phyloP scores from a whole-genome alignment of 441 rosid species.

The Croton laevigatus region DNA sequence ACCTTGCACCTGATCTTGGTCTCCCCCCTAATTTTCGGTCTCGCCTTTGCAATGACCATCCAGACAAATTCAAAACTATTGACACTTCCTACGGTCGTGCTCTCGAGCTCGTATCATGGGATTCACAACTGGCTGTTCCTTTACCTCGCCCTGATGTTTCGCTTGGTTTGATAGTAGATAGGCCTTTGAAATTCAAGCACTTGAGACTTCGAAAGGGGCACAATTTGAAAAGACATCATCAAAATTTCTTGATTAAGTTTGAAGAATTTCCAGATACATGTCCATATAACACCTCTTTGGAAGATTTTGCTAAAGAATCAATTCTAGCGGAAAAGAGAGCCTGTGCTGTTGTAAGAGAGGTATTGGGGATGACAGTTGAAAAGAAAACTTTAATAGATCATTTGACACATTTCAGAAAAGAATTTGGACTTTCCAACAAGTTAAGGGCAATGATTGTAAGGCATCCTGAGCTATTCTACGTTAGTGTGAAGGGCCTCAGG shows the following conservation, averaged over 20 bases:
- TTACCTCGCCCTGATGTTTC: conserved; percentile 38
- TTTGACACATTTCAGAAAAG: conserved; percentile 83
- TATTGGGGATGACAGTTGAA: conserved; percentile 65
- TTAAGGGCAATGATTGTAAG: conserved; percentile 68
- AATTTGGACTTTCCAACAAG: conserved; percentile 68
- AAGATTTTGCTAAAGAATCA: conserved; percentile 49
- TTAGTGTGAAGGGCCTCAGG: conserved; percentile 73
- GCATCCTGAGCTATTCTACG: conserved; percentile 83
- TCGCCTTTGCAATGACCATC: conserved; percentile 75
- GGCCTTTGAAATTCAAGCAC: conserved; percentile 78
- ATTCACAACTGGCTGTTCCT: conserved; percentile 50
- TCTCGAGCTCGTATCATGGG: conserved; percentile 81
- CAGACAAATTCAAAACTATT: conserved; percentile 63
- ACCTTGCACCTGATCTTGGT: conserved; percentile 82
- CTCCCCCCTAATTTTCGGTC: conserved; percentile 84
- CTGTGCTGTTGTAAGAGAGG: conserved; percentile 67
- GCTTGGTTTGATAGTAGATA: conserved; percentile 60
- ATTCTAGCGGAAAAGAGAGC: conserved; percentile 82
- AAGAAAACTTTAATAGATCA: conserved; percentile 78
- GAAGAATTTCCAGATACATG: conserved; percentile 61
- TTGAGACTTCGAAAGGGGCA: conserved; percentile 71
- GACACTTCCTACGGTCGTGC: conserved; percentile 82
- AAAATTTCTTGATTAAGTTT: conserved; percentile 59
- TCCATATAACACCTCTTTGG: conserved; percentile 54
- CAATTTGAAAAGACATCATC: conserved; percentile 64